Percentiles rank a stretch among this genome's conserved stretches.
These are phyloP conservation scores for Pyracantha coccinea DNA, from an alignment of 331 rosid genomes.

Conservation along the genomic window DNA sequence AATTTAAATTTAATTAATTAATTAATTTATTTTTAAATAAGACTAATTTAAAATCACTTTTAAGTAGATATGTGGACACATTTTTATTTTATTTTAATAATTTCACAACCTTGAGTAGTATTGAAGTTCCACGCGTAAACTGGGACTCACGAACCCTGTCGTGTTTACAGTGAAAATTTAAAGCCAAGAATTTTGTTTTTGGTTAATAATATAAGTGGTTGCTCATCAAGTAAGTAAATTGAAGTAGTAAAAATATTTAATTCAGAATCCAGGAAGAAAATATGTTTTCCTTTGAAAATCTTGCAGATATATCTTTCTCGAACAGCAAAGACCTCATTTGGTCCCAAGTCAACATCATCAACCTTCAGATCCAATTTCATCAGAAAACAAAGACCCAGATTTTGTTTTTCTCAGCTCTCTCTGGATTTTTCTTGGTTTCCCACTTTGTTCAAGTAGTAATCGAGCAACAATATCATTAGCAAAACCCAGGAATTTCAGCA, in stretches of 20 bases:
- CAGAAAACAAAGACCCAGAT: not conserved
- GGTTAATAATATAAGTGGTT: not conserved
- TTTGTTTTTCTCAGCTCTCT: not conserved
- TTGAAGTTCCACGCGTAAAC: too few species aligned
- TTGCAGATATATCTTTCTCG: not conserved
- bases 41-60: too few species aligned
- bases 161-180: not conserved
- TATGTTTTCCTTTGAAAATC: not conserved
- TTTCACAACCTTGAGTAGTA: too few species aligned
- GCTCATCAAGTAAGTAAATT: not conserved
- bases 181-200: too few species aligned
- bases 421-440: not conserved
- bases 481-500: constrained; percentile 34
- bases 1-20: too few species aligned
- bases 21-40: too few species aligned
- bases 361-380: constrained; percentile 42
- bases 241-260: not conserved
- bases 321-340: constrained; percentile 18
- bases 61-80: too few species aligned
- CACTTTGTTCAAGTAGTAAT: not conserved
- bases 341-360: constrained; percentile 45
- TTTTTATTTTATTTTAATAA: too few species aligned
- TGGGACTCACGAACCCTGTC: not conserved
- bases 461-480: not conserved
- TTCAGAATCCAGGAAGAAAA: not conserved